A percentile compares a stretch with the other conserved stretches of the same genome.
Evolutionary conservation across 176 grass and related monocot species (phyloP).

Genomic region (Dactylis glomerata): DNA sequence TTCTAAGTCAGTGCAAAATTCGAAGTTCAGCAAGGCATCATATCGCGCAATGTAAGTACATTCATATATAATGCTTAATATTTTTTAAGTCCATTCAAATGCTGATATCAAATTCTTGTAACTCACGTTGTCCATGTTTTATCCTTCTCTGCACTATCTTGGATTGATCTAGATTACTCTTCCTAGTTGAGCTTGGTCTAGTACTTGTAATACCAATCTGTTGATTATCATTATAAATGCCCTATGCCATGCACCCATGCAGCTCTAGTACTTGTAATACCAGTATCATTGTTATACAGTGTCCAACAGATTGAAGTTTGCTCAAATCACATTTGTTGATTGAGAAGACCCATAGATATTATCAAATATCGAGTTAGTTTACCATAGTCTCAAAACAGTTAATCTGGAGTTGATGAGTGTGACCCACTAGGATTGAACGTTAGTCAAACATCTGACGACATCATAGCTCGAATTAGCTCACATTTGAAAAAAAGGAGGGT

Average conservation of each 20-base stretch:
- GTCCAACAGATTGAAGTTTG: background rate
- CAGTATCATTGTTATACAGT: background rate
- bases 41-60: conserved; percentile 73
- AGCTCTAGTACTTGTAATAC: background rate
- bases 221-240: background rate
- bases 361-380: background rate
- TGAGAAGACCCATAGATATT: background rate
- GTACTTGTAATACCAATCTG: no score
- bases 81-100: no score
- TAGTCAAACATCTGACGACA: background rate
- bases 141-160: background rate
- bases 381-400: background rate
- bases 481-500: background rate
- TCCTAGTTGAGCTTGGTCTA: background rate
- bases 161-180: background rate
- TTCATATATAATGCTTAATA: no score
- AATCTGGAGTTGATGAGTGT: background rate
- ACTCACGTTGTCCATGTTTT: background rate
- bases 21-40: conserved; percentile 66
- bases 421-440: background rate
- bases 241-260: background rate
- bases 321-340: background rate
- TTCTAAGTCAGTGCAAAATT: conserved; percentile 26
- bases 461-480: background rate
- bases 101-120: background rate